Conservation (phyloP, 192 early-diverging fungal species). For the Chytriomyces sp. region DNA sequence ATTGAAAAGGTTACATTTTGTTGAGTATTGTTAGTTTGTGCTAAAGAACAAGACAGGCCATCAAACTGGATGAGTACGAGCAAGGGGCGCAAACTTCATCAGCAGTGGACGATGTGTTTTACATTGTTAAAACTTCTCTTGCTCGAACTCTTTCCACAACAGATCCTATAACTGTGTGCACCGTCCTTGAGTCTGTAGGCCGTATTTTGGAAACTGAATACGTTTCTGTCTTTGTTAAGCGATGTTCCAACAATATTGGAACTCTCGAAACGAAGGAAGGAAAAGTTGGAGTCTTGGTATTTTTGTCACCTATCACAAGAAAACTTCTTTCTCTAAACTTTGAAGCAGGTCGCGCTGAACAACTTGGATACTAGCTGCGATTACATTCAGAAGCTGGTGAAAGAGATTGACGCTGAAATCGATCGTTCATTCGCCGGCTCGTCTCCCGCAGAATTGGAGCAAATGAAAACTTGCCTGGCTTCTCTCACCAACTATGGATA, state of each 20-base stretch:
- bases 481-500: conserved; percentile 59
- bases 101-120: conserved; percentile 94
- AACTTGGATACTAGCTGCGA: conserved; percentile 83
- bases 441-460: conserved; percentile 33
- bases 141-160: conserved; percentile 73
- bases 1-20: conserved; percentile 66
- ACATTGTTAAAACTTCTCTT: conserved; percentile 77
- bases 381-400: conserved; percentile 75
- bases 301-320: neutral
- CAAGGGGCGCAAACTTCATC: conserved; percentile 38
- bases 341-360: conserved; percentile 75
- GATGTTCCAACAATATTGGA: conserved; percentile 50
- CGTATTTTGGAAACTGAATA: conserved; percentile 71
- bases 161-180: conserved; percentile 67
- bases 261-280: conserved; percentile 55
- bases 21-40: neutral
- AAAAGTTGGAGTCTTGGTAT: conserved; percentile 68
- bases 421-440: conserved; percentile 50
- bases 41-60: conserved; percentile 48
- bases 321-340: neutral
- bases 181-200: conserved; percentile 69
- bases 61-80: conserved; percentile 60
- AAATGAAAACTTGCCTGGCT: conserved; percentile 58
- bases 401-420: conserved; percentile 65
- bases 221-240: conserved; percentile 64